phyloP scores from a whole-genome alignment of 352 stramenopile species.

The Globisporangium nunn region DNA sequence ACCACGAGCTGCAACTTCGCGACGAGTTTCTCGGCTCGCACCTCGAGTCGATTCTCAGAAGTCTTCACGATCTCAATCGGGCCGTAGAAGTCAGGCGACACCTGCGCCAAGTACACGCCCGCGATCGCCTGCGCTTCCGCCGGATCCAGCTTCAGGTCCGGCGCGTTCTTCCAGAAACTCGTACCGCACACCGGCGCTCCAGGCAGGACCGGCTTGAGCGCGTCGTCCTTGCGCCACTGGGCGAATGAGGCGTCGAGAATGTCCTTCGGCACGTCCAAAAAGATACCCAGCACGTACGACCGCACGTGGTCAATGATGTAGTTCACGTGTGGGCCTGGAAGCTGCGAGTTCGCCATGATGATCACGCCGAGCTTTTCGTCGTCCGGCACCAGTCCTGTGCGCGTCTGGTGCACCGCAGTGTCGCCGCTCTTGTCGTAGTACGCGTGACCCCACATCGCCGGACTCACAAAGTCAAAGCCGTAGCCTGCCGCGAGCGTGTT shows the following conservation, averaged over 20 bases:
- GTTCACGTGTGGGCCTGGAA: constrained; percentile 22
- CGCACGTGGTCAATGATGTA: constrained; percentile 53
- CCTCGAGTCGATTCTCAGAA: not conserved
- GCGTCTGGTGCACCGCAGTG: constrained; percentile 41
- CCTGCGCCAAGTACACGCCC: constrained; percentile 32
- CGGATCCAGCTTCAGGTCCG: constrained; percentile 16
- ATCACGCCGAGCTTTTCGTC: constrained; percentile 42
- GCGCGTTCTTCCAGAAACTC: constrained; percentile 36
- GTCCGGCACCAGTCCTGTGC: constrained; percentile 39
- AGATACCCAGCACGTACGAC: constrained; percentile 59
- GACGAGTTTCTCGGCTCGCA: not conserved
- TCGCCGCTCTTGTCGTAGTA: constrained; percentile 71
- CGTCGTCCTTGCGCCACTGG: constrained; percentile 26
- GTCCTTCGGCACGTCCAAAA: constrained; percentile 49
- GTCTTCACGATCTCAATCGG: constrained; percentile 19
- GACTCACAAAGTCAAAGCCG: constrained; percentile 50
- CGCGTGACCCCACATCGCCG: constrained; percentile 49
- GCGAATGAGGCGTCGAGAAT: constrained; percentile 40
- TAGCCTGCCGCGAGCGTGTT: constrained; percentile 51
- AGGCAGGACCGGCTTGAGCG: constrained; percentile 21
- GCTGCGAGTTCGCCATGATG: constrained; percentile 56
- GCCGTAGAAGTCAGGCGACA: constrained; percentile 31
- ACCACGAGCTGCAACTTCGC: not conserved
- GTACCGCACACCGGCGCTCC: constrained; percentile 30
- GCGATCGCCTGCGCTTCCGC: constrained; percentile 25